These are phyloP conservation scores for Thraustochytrium striatum DNA, from an alignment of 352 stramenopile species.

Conservation along the genomic window DNA sequence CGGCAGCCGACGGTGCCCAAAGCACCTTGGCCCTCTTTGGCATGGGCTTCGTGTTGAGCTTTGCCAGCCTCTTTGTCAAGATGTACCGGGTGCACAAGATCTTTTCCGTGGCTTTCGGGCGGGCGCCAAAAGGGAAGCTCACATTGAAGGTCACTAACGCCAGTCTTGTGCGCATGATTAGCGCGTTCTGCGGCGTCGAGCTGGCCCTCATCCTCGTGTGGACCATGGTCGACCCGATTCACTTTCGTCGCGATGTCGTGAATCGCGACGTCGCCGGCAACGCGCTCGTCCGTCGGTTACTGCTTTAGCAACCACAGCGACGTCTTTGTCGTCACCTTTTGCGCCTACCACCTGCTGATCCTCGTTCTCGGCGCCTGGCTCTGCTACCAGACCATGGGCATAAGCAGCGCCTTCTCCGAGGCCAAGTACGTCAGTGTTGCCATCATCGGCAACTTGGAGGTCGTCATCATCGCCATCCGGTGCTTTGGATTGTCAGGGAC, in stretches of 20 bases:
- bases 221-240: background rate
- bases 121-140: no score
- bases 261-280: no score
- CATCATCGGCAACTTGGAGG: no score
- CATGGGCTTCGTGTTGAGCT: background rate
- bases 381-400: no score
- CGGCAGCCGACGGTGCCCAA: background rate
- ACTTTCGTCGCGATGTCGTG: background rate
- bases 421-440: background rate
- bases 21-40: background rate
- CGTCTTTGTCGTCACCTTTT: no score
- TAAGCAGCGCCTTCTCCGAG: no score
- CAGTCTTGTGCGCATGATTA: background rate
- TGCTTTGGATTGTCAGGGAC: no score
- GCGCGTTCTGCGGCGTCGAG: background rate
- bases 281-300: no score
- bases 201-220: slow-evolving; percentile 2
- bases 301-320: no score
- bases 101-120: no score
- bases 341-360: background rate
- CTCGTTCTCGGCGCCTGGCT: background rate
- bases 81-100: background rate
- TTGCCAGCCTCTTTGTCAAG: background rate
- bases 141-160: background rate
- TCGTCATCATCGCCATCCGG: no score